phyloP scores from a whole-genome alignment of 2,329 filamentous ascomycete genomes.

The Didymella segeticola region DNA sequence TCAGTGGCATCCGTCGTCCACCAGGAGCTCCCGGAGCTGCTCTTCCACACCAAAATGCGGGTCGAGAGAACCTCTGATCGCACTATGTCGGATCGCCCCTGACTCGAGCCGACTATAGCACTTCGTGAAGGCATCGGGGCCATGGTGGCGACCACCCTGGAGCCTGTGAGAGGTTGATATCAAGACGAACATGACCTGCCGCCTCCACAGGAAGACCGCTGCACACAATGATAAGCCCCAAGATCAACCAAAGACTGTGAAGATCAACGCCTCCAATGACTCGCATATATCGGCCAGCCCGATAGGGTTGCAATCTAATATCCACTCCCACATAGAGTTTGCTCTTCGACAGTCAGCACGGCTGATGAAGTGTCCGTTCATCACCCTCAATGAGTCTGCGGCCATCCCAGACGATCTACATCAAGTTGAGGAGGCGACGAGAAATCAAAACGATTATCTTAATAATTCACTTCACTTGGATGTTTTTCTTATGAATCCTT shows the following conservation, averaged over 20 bases:
- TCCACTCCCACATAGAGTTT: background rate
- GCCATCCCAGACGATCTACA: too few relatives aligned
- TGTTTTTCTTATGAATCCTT: background rate
- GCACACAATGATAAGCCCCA: background rate
- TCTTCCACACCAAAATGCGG: background rate
- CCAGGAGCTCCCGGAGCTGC: slow-evolving; percentile 29
- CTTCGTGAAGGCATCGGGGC: background rate
- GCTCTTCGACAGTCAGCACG: background rate
- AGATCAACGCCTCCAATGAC: background rate
- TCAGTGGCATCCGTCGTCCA: slow-evolving; percentile 42
- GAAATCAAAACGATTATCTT: background rate
- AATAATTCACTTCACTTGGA: background rate
- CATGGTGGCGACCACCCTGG: background rate
- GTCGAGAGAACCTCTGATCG: slow-evolving; percentile 13
- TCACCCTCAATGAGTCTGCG: background rate
- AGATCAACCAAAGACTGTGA: background rate
- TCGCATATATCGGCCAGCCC: slow-evolving; percentile 3
- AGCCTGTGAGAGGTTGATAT: background rate
- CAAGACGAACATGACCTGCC: background rate
- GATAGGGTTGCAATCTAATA: background rate
- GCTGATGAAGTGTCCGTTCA: background rate
- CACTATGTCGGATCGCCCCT: background rate
- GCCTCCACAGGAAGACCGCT: background rate
- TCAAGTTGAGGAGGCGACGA: background rate
- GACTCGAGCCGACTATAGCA: background rate